Percentiles rank a stretch among this genome's conserved stretches.
Evolutionary conservation across 2,329 filamentous ascomycete species (phyloP).

Genomic region (Diaporthe citrichinensis): DNA sequence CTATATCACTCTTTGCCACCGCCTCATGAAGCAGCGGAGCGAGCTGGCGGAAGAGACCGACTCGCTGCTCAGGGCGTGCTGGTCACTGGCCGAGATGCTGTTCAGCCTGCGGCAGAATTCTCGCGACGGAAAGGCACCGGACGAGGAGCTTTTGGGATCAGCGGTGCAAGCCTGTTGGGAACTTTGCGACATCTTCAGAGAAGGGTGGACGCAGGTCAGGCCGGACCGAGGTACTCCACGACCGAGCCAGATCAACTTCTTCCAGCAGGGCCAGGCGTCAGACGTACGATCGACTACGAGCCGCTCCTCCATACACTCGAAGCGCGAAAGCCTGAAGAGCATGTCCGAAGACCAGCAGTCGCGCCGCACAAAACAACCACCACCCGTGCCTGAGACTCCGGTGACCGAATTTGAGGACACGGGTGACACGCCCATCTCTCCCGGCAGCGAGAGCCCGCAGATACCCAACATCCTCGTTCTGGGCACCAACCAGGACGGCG

Average conservation of each 20-base stretch:
- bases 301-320: constrained; percentile 65
- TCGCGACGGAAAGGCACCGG: constrained; percentile 78
- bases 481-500: constrained; percentile 74
- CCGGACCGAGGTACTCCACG: constrained; percentile 89
- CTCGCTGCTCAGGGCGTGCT: constrained; percentile 86
- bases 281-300: constrained; percentile 56
- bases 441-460: constrained; percentile 80
- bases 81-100: constrained; percentile 92
- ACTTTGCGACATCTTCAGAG: constrained; percentile 91
- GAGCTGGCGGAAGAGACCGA: constrained; percentile 86
- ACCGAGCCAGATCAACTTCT: constrained; percentile 83
- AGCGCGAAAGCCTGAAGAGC: constrained; percentile 67
- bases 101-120: constrained; percentile 90
- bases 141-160: constrained; percentile 88
- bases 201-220: constrained; percentile 90
- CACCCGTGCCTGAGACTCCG: constrained; percentile 84
- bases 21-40: constrained; percentile 93
- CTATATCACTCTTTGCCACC: constrained; percentile 92
- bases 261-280: constrained; percentile 61
- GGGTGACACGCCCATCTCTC: constrained; percentile 88
- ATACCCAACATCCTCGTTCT: constrained; percentile 91
- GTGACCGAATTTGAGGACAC: constrained; percentile 97
- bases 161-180: constrained; percentile 97
- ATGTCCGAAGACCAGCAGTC: constrained; percentile 60
- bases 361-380: constrained; percentile 55